Base-by-base conservation (phyloP, 352 stramenopile species). In the Globisporangium rhizosaccharum region DNA sequence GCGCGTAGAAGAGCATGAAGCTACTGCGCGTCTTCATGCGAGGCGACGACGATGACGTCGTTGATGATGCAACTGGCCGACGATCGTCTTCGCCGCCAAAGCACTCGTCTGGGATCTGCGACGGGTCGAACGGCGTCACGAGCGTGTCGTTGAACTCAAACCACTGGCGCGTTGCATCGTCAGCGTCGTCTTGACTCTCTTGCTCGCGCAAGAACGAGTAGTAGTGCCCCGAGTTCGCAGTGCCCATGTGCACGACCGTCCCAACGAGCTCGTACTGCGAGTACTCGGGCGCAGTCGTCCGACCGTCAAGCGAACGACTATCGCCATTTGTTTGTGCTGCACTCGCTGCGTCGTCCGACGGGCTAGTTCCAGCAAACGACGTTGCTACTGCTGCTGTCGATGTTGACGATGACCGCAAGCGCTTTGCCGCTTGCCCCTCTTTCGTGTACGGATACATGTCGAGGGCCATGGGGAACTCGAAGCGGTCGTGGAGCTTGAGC, bases 401-500 rank as follows among this genome's bases (percentile, higher is more conserved):
- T 33, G 44, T 26, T 18, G n/a, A 62, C n/a, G 67, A 61, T 47
- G 71, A 62, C 36, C 59, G 46, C 18, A 74, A 51, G 50, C 83
- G 73, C 51, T 76, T 77, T 53, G 85, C 80, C 60, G 88, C 72
- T 53, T 94, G 83, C 0, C 80, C 87, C 73, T 95, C 80, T 58
- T 95, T 95, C 4, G 88, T 96, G 68, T 94, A 96, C 20, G 73
- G 75, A 57, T 86, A 92, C 83, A 97, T 95, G 59, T 97, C 82
- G 18, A 97, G 68, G 41, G 88, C 74, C 48, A 76, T 88, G 3
- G 90, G 90, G 58, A 98, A 98, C 54, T 98, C 94, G 55, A 98
- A 97, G 10, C 85, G 79, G 57, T 96, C 87, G 61, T 98, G 97
- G 1, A 98, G 82, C 58, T 98, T 98, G 46, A 84, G 91, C 67